phyloP scores from a whole-genome alignment of 2,329 filamentous ascomycete species.

The Epichloe baconii region DNA sequence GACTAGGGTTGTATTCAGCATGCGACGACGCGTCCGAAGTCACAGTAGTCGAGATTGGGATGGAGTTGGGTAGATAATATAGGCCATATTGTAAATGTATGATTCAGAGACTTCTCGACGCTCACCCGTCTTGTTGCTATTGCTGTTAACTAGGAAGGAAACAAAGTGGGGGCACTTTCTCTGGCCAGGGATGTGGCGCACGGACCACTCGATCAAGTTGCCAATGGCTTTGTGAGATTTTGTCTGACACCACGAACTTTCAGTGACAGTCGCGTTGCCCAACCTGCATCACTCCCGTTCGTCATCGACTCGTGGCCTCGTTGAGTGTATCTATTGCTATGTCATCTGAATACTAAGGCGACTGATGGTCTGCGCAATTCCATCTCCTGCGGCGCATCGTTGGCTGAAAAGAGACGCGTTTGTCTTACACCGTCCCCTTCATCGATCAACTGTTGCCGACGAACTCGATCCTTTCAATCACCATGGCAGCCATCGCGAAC shows the following conservation, averaged over 20 bases:
- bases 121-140: too few relatives aligned
- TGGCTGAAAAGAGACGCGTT: constrained; percentile 19
- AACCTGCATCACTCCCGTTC: neutral
- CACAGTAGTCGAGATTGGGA: neutral
- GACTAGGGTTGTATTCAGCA: neutral
- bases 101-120: too few relatives aligned
- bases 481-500: constrained; percentile 31
- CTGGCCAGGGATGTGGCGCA: neutral
- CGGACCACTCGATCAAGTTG: neutral
- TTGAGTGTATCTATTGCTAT: constrained; percentile 13
- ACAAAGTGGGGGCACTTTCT: neutral
- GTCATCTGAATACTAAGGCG: constrained; percentile 11
- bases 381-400: constrained; percentile 18
- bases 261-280: neutral
- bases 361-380: constrained; percentile 17
- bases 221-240: neutral
- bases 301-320: neutral
- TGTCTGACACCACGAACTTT: neutral
- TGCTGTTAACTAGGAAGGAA: neutral
- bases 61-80: neutral
- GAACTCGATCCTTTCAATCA: constrained; percentile 10
- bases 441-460: neutral
- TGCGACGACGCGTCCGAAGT: neutral
- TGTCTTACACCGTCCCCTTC: constrained; percentile 1
- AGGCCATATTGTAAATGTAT: neutral